Evolutionary conservation across 345 rosid species (phyloP), one percentile per base, ranked within the genome.

Genomic region (Adansonia digitata): DNA sequence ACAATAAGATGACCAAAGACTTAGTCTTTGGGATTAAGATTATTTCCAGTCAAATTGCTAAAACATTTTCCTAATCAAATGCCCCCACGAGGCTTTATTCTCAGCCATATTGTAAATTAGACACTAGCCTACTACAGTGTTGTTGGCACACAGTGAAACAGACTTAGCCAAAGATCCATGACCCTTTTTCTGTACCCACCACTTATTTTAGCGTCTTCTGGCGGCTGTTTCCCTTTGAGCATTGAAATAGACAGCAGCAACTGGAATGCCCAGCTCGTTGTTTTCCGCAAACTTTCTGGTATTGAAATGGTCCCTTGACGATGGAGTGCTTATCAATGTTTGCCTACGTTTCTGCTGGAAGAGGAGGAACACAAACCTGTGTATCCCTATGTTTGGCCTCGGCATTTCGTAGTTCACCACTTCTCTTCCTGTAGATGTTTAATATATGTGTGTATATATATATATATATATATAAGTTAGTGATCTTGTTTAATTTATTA

Each of bases 221-320:
- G 98, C 97, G 7, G 98, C 97, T 7, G 97, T 92, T 82, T 94
- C 97, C 70, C 98, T 86, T 74, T 91, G 98, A 63, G 89, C 88
- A 74, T 94, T 94, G 88, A 92, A 92, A 87, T 83, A 94, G 42
- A 94, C 95, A 15, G 98, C 98, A 0, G 97, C 92, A 1, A 94
- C 98, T 0, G 98, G 98, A 2, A 84, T 87, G 57, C 88, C 93
- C 1, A 94, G 91, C 29, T 86, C 92, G 51, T 92, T 94, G 49
- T 85, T 90, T 71, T 85, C 88, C 0, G 98, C 97, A 66, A 94
- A 94, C 73, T 74, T 85, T 49, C 95, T 77, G 35, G 96, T 83
- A 80, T 82, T 86, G 83, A 94, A 94, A 9, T 49, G 78, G 61
- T 94, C 98, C 77, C 94, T 86, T 62, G 90, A 82, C 3, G 86